Percentiles rank a stretch among this genome's conserved stretches.
Conservation (phyloP, 2,329 filamentous ascomycete species). For the Apiospora saccharicola region DNA sequence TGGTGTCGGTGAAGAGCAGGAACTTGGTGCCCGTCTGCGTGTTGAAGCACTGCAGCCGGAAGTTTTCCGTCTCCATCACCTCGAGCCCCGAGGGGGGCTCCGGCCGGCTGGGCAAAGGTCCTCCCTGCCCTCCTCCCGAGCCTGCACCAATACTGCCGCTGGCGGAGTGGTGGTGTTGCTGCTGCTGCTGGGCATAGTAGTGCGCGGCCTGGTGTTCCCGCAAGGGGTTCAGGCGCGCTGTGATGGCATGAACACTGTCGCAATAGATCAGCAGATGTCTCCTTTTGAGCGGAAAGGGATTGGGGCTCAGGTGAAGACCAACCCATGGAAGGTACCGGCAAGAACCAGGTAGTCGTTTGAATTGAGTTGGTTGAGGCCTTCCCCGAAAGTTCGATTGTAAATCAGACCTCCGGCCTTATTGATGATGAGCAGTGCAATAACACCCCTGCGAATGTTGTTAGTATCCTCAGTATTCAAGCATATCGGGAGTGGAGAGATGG, state of each 20-base stretch:
- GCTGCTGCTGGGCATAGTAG: constrained; percentile 32
- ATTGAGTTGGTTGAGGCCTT: constrained; percentile 84
- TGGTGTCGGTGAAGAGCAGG: constrained; percentile 88
- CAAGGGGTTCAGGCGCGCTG: constrained; percentile 67
- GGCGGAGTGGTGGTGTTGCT: constrained; percentile 32
- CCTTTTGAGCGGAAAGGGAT: neutral
- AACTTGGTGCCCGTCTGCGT: constrained; percentile 96
- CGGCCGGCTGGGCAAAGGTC: constrained; percentile 55
- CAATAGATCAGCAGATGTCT: neutral
- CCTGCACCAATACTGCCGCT: constrained; percentile 4
- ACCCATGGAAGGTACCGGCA: constrained; percentile 97
- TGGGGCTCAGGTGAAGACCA: constrained; percentile 44
- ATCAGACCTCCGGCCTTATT: constrained; percentile 98
- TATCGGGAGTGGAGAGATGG: neutral
- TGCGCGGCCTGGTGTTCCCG: constrained; percentile 43
- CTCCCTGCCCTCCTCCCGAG: constrained; percentile 1
- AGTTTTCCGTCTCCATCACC: constrained; percentile 91
- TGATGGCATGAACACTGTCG: constrained; percentile 72
- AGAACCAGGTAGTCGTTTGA: constrained; percentile 98
- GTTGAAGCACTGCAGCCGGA: constrained; percentile 94
- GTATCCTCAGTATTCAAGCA: neutral
- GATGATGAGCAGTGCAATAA: constrained; percentile 95
- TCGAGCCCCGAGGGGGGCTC: constrained; percentile 82
- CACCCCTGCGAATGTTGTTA: constrained; percentile 69
- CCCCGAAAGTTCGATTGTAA: constrained; percentile 93